Evolutionary conservation across 176 grass and related monocot genomes (phyloP).

Genomic region (Poa pratensis): DNA sequence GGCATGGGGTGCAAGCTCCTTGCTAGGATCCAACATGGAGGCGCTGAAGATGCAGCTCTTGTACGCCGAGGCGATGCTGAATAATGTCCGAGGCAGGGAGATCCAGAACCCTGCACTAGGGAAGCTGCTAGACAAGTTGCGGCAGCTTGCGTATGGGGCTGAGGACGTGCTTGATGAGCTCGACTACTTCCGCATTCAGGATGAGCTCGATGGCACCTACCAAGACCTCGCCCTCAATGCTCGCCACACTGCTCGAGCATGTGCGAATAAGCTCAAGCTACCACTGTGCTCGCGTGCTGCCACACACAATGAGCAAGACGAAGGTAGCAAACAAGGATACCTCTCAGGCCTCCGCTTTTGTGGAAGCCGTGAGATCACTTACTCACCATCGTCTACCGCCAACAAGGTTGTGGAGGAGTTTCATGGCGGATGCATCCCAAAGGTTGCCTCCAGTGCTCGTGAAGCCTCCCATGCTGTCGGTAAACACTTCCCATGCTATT

Average conservation of each 20-base stretch:
- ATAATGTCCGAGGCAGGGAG: fast-evolving
- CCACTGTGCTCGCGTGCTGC: too few relatives aligned
- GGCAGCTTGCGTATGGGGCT: not conserved
- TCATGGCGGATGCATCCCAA: not conserved
- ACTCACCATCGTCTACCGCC: not conserved
- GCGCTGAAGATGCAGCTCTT: not conserved
- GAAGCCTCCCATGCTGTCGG: not conserved
- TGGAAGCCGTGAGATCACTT: not conserved
- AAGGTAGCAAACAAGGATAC: not conserved
- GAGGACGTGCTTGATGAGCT: conserved; percentile 6
- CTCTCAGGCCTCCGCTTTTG: not conserved
- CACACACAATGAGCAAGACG: not conserved
- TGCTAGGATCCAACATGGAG: not conserved
- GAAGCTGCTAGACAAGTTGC: not conserved
- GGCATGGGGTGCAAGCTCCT: not conserved
- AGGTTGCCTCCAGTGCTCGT: not conserved
- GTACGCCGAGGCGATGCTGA: not conserved
- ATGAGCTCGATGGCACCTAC: not conserved
- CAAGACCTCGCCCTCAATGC: not conserved
- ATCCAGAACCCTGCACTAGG: not conserved
- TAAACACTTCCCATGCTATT: not conserved
- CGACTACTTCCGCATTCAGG: conserved; percentile 40
- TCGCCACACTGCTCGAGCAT: not conserved
- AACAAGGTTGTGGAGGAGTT: not conserved
- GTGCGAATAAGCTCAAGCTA: not conserved